phyloP scores from a whole-genome alignment of 1,284 basidiomycete genomes.

The Termitomyces sp. region DNA sequence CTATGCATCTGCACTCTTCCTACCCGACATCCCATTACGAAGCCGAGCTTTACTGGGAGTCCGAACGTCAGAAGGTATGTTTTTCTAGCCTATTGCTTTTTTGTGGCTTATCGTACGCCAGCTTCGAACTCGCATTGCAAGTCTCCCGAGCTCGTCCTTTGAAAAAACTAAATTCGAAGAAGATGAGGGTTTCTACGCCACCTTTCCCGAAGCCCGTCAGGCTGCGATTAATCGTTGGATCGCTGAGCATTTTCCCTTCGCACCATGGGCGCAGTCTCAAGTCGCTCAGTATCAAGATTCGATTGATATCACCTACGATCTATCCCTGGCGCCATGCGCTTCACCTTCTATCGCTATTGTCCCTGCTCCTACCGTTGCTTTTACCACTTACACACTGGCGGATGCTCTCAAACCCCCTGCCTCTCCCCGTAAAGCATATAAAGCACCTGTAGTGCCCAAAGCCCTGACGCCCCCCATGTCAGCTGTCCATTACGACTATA shows the following conservation, averaged over 20 bases:
- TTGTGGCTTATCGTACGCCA: background rate
- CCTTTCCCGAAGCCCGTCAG: slow-evolving; percentile 13
- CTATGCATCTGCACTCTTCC: background rate
- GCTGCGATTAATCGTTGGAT: slow-evolving; percentile 15
- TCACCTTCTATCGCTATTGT: background rate
- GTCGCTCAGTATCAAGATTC: background rate
- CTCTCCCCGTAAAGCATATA: background rate
- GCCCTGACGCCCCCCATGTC: background rate
- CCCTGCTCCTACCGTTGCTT: background rate
- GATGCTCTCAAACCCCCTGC: background rate
- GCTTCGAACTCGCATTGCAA: slow-evolving; percentile 3
- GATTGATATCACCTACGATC: background rate
- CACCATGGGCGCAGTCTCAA: background rate
- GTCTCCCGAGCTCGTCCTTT: slow-evolving; percentile 9
- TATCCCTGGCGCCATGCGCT: background rate
- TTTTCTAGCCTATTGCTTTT: background rate
- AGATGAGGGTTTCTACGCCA: slow-evolving; percentile 15
- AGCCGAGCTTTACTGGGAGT: slow-evolving; percentile 10
- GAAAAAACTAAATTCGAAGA: slow-evolving; percentile 14
- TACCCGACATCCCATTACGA: background rate
- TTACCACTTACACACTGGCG: background rate
- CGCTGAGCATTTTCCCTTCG: background rate
- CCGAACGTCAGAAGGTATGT: slow-evolving; percentile 5
- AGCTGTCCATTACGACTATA: background rate
- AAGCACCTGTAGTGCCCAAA: background rate